These are phyloP conservation scores for button mushroom (Agaricus bisporus) DNA, from an alignment of 768 basidiomycete genomes.

Conservation along the genomic window DNA sequence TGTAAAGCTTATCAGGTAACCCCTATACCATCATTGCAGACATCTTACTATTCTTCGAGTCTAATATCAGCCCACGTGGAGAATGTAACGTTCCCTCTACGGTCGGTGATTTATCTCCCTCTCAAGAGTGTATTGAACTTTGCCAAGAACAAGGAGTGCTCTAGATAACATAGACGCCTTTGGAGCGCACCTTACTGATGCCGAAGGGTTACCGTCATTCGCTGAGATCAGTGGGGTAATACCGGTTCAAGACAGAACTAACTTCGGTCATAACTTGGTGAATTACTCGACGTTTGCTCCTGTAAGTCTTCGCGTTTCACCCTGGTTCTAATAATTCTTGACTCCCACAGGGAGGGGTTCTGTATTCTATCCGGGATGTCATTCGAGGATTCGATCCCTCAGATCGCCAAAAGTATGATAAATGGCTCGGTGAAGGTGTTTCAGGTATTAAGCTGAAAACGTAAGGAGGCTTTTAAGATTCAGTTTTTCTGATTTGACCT, in stretches of 20 bases:
- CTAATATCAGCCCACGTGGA: constrained; percentile 56
- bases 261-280: constrained; percentile 23
- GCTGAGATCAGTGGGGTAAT: constrained; percentile 51
- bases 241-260: constrained; percentile 29
- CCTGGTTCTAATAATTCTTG: background rate
- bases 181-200: constrained; percentile 45
- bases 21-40: constrained; percentile 19
- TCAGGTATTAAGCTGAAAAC: background rate
- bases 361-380: constrained; percentile 30
- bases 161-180: constrained; percentile 38
- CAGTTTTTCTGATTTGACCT: background rate
- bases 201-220: constrained; percentile 48
- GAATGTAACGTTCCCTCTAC: constrained; percentile 49
- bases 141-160: constrained; percentile 21
- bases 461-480: background rate
- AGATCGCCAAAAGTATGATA: constrained; percentile 29
- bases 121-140: background rate
- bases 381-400: constrained; percentile 50
- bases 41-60: constrained; percentile 48
- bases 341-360: background rate
- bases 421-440: constrained; percentile 24
- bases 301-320: background rate
- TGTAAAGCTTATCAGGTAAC: background rate
- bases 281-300: constrained; percentile 36
- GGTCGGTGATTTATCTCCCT: constrained; percentile 30